Evolutionary conservation across 2,329 filamentous ascomycete genomes (phyloP).

Genomic region (Fusarium nodosum): DNA sequence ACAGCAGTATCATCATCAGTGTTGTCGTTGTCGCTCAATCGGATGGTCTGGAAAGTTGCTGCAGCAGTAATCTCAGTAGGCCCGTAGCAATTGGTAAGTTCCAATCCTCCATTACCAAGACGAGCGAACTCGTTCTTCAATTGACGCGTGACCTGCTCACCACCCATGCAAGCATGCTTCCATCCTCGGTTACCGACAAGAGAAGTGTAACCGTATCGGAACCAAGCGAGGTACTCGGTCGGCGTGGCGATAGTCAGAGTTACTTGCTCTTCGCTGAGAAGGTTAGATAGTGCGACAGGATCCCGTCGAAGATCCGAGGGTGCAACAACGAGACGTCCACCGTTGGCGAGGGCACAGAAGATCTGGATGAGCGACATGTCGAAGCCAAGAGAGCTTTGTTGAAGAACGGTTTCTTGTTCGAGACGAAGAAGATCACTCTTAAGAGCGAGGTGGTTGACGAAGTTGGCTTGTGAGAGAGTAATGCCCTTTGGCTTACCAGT

Average conservation of each 20-base stretch:
- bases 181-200: background rate
- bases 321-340: constrained; percentile 23
- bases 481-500: constrained; percentile 27
- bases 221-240: constrained; percentile 18
- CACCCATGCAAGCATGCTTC: constrained; percentile 32
- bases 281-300: constrained; percentile 4
- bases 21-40: background rate
- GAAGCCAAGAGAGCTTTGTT: constrained; percentile 34
- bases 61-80: constrained; percentile 47
- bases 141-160: constrained; percentile 29
- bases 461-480: constrained; percentile 1
- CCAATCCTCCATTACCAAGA: background rate
- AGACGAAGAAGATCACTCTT: constrained; percentile 1
- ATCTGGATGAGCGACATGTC: constrained; percentile 29
- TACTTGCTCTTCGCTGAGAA: constrained; percentile 15
- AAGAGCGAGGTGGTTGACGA: constrained; percentile 2
- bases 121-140: constrained; percentile 10
- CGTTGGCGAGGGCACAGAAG: constrained; percentile 19
- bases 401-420: constrained; percentile 1
- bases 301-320: constrained; percentile 5
- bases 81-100: constrained; percentile 48
- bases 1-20: background rate
- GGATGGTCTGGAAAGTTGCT: background rate
- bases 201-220: constrained; percentile 8
- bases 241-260: constrained; percentile 26